Base-by-base conservation (phyloP, 2,329 filamentous ascomycete species). In the Penicillium griseofulvum region DNA sequence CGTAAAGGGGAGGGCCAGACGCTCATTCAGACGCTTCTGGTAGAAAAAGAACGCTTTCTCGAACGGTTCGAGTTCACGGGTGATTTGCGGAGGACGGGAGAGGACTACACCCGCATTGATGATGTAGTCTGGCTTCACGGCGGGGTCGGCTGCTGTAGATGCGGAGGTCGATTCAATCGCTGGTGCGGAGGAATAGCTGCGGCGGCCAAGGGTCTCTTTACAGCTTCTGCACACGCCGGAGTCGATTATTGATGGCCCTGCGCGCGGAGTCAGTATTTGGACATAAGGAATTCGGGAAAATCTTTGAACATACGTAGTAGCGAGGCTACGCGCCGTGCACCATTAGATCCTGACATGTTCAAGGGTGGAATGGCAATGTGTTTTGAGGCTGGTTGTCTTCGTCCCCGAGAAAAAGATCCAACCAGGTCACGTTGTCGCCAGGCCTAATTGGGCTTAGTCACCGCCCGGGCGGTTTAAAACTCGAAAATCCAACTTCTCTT, bases 11-110 rank as follows among this genome's bases (percentile, higher is more conserved):
- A 94, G 83, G 19, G 87, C 86, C 49, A 96, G 82, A 41, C 94
- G 89, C 80, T 99, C 94, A 75, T 97, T 96, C 57, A 99, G 83
- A 14, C 94, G 91, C 67, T 93, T 93, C 78, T 99, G 94, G 79
- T 99, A 99, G 73, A 99, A 91, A 81, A 88, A 96, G 78, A 88
- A 97, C 61, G 93, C 83, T 70, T 91, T 89, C 76, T 99, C 94
- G 76, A 99, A 97, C 12, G 90, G 82, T 33, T 89, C 89, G 51
- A 93, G 86, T 58, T 88, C 81, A 63, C 89, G 88, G 26, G 94
- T 97, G 67, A 99, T 81, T 56, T 95, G 80, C 7, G 94, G 94
- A 45, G 94, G 85, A 28, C 94, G 90, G 43, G 91, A 94, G 60
- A 99, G 85, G 64, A 97, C 85, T 56, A 97, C 81, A 61, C 90